Evolutionary conservation across 768 basidiomycete species (phyloP).

Genomic region (Lactarius hengduanensis): DNA sequence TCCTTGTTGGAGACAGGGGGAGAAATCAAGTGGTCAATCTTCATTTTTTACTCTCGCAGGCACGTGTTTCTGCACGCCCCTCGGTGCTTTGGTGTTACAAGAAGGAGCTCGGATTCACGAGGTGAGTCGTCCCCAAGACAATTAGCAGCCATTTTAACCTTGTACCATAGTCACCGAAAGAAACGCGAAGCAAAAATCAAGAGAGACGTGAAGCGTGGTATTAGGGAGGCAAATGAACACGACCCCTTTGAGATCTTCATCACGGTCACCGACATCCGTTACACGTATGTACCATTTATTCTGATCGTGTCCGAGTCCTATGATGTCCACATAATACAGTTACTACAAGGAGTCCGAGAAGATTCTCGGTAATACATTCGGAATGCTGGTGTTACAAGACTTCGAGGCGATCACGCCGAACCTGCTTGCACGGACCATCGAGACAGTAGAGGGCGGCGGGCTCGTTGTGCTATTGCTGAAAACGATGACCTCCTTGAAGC

Average conservation of each 20-base stretch:
- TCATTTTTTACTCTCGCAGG: conserved; percentile 92
- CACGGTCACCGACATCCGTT: conserved; percentile 97
- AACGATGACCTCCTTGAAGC: conserved; percentile 90
- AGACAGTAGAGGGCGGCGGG: conserved; percentile 97
- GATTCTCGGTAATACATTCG: conserved; percentile 95
- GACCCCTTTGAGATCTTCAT: conserved; percentile 98
- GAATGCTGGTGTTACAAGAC: conserved; percentile 96
- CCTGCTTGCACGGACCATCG: conserved; percentile 92
- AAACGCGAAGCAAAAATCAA: conserved; percentile 97
- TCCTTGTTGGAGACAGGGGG: conserved; percentile 92
- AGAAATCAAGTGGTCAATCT: conserved; percentile 96
- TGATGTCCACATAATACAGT: conserved; percentile 32
- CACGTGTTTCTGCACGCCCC: conserved; percentile 82
- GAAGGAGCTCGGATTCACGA: conserved; percentile 96
- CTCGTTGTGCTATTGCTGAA: conserved; percentile 86
- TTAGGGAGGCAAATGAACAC: conserved; percentile 92
- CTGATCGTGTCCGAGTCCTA: not conserved
- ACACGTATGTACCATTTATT: conserved; percentile 61
- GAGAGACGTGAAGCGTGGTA: conserved; percentile 90
- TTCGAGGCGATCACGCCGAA: conserved; percentile 99
- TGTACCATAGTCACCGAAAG: conserved; percentile 74
- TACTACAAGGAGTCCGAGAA: conserved; percentile 98
- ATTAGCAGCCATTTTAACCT: not conserved
- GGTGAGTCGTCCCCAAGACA: conserved; percentile 45
- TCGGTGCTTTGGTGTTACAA: conserved; percentile 99